Evolutionary conservation across 2,329 filamentous ascomycete genomes (phyloP).

Genomic region (Trichoderma semiorbis): DNA sequence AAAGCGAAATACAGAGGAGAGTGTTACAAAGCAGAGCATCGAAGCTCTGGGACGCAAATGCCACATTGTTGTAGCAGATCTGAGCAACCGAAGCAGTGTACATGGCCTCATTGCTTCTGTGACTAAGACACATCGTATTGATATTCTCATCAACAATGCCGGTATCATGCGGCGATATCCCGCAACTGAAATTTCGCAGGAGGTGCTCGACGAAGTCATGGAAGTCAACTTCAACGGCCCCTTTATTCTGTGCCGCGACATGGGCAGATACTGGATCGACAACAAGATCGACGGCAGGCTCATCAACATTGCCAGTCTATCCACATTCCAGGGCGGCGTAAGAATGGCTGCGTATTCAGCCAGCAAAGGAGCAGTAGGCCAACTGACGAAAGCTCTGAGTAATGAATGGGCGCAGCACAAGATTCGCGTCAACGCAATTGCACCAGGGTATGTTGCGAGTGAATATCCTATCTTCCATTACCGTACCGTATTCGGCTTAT

Average conservation of each 20-base stretch:
- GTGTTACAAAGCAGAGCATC: neutral
- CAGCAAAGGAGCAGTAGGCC: neutral
- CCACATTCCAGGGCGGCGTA: conserved; percentile 5
- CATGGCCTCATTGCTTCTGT: neutral
- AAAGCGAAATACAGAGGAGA: neutral
- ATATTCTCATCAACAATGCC: neutral
- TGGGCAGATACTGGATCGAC: conserved; percentile 6
- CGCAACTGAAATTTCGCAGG: neutral
- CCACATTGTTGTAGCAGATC: neutral
- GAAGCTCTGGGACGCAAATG: neutral
- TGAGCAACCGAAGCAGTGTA: neutral
- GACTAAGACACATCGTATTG: neutral
- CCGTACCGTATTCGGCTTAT: neutral
- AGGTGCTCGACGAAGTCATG: neutral
- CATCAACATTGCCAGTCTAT: conserved; percentile 2
- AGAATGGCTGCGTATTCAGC: neutral
- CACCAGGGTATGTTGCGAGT: neutral
- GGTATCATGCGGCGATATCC: neutral
- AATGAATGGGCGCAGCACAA: conserved; percentile 1
- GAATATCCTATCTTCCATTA: neutral
- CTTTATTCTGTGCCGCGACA: conserved; percentile 4
- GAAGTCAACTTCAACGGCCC: neutral
- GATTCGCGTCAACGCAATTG: conserved; percentile 8
- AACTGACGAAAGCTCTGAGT: neutral
- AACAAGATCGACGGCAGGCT: neutral